Evolutionary conservation across 768 basidiomycete genomes (phyloP), one percentile per base, ranked within the genome.

Genomic region (Nidula microcarpa): DNA sequence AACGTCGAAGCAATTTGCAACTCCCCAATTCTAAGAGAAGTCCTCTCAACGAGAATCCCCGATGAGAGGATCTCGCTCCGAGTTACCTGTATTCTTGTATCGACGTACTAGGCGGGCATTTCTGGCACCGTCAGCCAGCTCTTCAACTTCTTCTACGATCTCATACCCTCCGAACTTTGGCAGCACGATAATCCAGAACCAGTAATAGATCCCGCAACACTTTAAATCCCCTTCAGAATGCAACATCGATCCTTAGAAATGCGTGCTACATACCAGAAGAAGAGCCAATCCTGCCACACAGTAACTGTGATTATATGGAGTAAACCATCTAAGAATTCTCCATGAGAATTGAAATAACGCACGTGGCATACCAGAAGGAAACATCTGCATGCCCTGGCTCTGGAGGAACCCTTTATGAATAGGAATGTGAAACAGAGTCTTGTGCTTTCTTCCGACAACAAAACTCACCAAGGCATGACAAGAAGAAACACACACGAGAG

Each of bases 71-170:
- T 55, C 43, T 49, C 49, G 43, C 17, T 60, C 56, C 11, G 11
- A 11, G 35, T 43, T 36, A 7, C 50, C 53, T 4, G 17, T 6
- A 14, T 33, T 49, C 44, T 66, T 67, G 48, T 71, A 71, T 53
- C 68, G 57, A 45, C 73, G 62, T 32, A 67, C 62, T 8, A 77
- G 65, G 39, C 64, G 64, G 11, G 63, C 60, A 46, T 68, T 72
- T 47, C 62, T 59, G 14, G 66, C 70, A 16, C 72, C 66, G 17
- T 70, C 71, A 14, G 74, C 54, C 14, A 66, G 61, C 32, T 61
- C 63, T 57, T 80, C 76, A 23, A 82, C 65, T 59, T 82, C 75
- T 51, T 77, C 74, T 1, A 75, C 69, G 6, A 80, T 66, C 47
- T 74, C 71, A 54, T 81, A 80, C 0, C 73, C 72, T 7, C 78